Evolutionary conservation across 306 rosid species (phyloP).

Genomic region (Lotus japonicus): DNA sequence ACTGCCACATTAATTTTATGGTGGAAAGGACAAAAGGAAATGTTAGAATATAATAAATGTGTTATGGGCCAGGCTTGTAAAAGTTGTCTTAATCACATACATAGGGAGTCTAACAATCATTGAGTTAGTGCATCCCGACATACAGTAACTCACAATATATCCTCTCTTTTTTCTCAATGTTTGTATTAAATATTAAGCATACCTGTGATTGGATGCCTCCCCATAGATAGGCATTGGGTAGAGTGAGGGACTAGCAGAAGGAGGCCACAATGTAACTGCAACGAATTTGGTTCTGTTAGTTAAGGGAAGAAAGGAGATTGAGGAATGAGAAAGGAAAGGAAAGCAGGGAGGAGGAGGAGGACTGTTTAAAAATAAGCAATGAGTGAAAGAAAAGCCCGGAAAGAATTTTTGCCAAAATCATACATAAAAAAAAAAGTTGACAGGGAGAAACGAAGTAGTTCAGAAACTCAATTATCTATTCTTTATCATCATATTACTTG

Average conservation of each 20-base stretch:
- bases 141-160: neutral
- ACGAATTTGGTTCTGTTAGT: slow-evolving; percentile 22
- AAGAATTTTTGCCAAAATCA: neutral
- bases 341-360: neutral
- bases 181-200: neutral
- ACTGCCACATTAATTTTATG: slow-evolving; percentile 39
- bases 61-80: neutral
- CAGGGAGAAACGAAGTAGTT: slow-evolving; percentile 6
- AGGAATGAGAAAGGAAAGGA: neutral
- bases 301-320: neutral
- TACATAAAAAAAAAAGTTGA: neutral
- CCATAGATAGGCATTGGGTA: slow-evolving; percentile 88
- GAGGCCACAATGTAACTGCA: slow-evolving; percentile 91
- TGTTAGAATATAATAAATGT: slow-evolving; percentile 6
- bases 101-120: slow-evolving; percentile 11
- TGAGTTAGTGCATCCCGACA: neutral
- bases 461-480: neutral
- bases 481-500: neutral
- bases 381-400: neutral
- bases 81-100: neutral
- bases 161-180: neutral
- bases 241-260: slow-evolving; percentile 72
- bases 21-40: slow-evolving; percentile 1
- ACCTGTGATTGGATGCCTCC: slow-evolving; percentile 98
- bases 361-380: neutral